phyloP scores from a whole-genome alignment of 2,329 filamentous ascomycete species.

The Drechslera avenae region DNA sequence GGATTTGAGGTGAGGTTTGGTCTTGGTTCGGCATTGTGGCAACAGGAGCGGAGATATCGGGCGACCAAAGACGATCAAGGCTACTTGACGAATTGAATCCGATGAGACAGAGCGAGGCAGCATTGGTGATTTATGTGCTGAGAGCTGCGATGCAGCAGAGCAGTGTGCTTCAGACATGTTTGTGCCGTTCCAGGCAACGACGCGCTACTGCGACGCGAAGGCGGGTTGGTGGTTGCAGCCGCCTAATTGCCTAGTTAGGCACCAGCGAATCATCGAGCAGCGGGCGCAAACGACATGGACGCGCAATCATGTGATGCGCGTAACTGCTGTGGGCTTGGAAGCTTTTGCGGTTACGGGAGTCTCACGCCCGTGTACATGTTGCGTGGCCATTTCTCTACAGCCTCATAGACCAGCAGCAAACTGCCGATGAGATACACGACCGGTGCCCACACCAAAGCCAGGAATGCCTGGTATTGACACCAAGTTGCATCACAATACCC shows the following conservation, averaged over 20 bases:
- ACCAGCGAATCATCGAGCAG: background rate
- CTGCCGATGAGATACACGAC: background rate
- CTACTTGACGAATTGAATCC: background rate
- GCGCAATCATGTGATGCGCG: constrained; percentile 8
- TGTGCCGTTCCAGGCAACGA: constrained; percentile 6
- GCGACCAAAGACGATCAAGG: background rate
- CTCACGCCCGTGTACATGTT: too few species aligned
- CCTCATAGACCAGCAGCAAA: background rate
- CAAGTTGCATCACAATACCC: background rate
- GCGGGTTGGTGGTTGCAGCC: constrained; percentile 1
- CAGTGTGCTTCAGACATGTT: background rate
- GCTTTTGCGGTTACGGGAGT: too few species aligned
- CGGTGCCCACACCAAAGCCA: background rate
- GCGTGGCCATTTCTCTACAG: constrained; percentile 1
- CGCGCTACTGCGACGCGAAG: background rate
- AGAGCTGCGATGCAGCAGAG: background rate
- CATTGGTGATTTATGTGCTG: background rate
- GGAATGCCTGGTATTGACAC: background rate
- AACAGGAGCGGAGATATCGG: background rate
- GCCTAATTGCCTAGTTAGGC: constrained; percentile 7
- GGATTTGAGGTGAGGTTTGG: constrained; percentile 4
- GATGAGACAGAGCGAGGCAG: background rate
- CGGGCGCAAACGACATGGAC: background rate
- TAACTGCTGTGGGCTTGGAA: too few species aligned
- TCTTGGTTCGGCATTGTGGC: constrained; percentile 19